These are phyloP conservation scores for Sporothrix brasiliensis DNA, from an alignment of 2,329 filamentous ascomycete species.

Conservation along the genomic window DNA sequence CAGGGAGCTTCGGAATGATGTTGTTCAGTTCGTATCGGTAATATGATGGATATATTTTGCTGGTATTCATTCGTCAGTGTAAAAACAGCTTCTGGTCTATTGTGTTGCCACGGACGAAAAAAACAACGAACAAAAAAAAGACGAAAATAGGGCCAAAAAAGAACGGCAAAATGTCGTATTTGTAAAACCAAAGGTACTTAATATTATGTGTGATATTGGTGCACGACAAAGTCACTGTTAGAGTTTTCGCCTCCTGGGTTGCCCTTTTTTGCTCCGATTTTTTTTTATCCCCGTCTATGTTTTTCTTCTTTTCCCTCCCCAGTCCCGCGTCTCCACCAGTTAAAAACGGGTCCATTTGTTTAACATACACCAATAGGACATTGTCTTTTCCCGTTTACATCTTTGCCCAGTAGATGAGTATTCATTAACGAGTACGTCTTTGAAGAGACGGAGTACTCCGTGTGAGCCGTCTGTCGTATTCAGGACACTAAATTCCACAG, in stretches of 20 bases:
- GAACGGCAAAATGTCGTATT: not conserved
- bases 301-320: not conserved
- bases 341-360: not conserved
- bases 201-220: not conserved
- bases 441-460: no score
- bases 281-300: not conserved
- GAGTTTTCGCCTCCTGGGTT: not conserved
- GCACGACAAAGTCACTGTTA: not conserved
- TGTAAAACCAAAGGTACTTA: not conserved
- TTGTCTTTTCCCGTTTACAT: not conserved
- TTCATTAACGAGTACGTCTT: no score
- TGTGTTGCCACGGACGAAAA: not conserved
- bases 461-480: no score
- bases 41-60: not conserved
- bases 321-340: slow-evolving; percentile 10
- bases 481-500: no score
- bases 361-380: not conserved
- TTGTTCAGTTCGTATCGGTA: not conserved
- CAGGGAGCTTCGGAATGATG: not conserved
- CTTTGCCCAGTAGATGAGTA: no score
- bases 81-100: no score
- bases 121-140: not conserved
- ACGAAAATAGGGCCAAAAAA: not conserved
- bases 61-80: no score
- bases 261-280: not conserved